Conservation (phyloP, 805 yeast species). For the Barnettozyma sp. region DNA sequence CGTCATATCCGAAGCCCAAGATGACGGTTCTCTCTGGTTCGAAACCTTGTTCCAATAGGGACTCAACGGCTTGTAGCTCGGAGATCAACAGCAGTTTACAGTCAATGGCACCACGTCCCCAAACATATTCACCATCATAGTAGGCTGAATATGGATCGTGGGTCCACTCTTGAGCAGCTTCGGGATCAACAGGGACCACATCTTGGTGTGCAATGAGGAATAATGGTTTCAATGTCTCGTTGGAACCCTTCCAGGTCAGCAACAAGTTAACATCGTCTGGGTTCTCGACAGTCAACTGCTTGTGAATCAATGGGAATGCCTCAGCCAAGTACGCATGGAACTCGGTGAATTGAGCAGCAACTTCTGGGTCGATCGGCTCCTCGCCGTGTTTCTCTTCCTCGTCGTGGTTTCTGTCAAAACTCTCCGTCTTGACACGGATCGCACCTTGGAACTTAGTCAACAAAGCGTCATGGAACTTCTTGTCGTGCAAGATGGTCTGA, state of each 20-base stretch:
- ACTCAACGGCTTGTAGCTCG: conserved; percentile 59
- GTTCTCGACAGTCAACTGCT: conserved; percentile 40
- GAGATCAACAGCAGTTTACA: conserved; percentile 66
- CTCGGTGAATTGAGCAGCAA: conserved; percentile 15
- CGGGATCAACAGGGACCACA: conserved; percentile 68
- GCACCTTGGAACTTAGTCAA: conserved; percentile 8
- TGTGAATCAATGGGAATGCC: conserved; percentile 51
- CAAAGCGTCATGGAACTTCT: conserved; percentile 4
- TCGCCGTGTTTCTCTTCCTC: not conserved
- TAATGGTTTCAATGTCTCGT: conserved; percentile 48
- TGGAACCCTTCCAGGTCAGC: conserved; percentile 56
- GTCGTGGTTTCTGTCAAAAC: conserved; percentile 5
- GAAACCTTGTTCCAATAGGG: conserved; percentile 42
- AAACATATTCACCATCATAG: conserved; percentile 55
- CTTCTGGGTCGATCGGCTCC: conserved; percentile 4
- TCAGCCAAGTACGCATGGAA: conserved; percentile 45
- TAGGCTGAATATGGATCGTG: conserved; percentile 60
- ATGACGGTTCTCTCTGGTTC: conserved; percentile 57
- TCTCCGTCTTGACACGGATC: conserved; percentile 6
- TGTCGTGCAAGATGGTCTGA: conserved; percentile 1
- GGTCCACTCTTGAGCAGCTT: conserved; percentile 53
- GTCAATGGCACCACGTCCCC: conserved; percentile 77
- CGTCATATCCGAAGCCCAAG: conserved; percentile 71
- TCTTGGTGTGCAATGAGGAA: conserved; percentile 77
- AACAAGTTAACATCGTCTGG: conserved; percentile 63